Conservation (phyloP, 768 basidiomycete species). For the Harrya chromipes region DNA sequence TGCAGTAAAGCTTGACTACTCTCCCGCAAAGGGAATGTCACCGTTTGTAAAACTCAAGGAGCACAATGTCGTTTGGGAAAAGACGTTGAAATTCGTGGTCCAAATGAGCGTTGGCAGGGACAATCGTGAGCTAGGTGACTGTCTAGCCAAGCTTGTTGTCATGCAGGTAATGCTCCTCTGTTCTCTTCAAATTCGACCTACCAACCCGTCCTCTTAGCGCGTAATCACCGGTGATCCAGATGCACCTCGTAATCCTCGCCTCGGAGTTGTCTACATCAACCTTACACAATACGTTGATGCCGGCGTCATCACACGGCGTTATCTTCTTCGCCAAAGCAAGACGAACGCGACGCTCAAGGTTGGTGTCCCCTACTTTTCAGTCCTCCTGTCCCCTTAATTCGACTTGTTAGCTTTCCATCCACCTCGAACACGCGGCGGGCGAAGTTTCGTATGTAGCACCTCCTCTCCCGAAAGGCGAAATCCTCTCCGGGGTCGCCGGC, state of each 20-base stretch:
- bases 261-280: slow-evolving; percentile 67
- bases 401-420: slow-evolving; percentile 50
- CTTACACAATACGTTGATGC: slow-evolving; percentile 70
- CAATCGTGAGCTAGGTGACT: slow-evolving; percentile 43
- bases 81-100: slow-evolving; percentile 53
- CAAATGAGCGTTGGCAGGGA: slow-evolving; percentile 61
- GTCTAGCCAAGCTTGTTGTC: slow-evolving; percentile 63
- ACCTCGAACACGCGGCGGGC: slow-evolving; percentile 52
- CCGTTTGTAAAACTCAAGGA: slow-evolving; percentile 56
- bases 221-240: slow-evolving; percentile 54
- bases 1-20: slow-evolving; percentile 9
- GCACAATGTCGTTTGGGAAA: slow-evolving; percentile 63
- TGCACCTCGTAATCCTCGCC: slow-evolving; percentile 53
- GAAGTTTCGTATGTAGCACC: slow-evolving; percentile 58
- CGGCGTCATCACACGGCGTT: slow-evolving; percentile 56
- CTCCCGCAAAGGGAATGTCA: slow-evolving; percentile 59
- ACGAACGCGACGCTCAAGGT: slow-evolving; percentile 80
- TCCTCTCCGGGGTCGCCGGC: slow-evolving; percentile 62
- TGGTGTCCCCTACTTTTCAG: background rate
- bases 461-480: slow-evolving; percentile 68
- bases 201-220: slow-evolving; percentile 37
- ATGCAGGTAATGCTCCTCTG: slow-evolving; percentile 40
- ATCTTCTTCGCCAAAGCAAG: slow-evolving; percentile 69
- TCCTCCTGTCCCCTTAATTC: background rate
- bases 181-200: background rate